phyloP scores from a whole-genome alignment of 352 stramenopile species.

The Phytopythium mirpurense region DNA sequence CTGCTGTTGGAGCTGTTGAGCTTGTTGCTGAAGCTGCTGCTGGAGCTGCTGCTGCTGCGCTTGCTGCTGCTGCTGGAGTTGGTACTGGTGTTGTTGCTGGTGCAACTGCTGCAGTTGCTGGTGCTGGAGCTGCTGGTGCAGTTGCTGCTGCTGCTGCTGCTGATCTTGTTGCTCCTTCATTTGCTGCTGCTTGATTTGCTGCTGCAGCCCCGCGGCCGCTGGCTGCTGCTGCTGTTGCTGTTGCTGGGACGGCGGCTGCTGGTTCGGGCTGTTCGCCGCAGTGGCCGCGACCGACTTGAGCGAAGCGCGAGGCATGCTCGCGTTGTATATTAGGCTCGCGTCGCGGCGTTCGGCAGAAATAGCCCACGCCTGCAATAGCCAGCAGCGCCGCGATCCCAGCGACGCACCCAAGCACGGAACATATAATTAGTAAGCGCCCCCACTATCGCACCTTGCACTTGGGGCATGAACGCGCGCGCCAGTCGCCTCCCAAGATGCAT shows the following conservation, averaged over 20 bases:
- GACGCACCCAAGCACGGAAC: neutral
- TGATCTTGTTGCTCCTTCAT: conserved; percentile 18
- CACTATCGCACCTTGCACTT: neutral
- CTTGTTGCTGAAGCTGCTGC: conserved; percentile 29
- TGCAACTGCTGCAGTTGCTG: neutral
- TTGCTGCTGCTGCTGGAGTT: conserved; percentile 17
- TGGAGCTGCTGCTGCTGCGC: conserved; percentile 24
- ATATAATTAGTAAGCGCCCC: neutral
- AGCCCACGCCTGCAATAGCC: neutral
- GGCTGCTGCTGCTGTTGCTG: conserved; percentile 28
- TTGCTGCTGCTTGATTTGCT: neutral
- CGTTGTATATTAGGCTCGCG: neutral
- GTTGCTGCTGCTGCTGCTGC: conserved; percentile 21
- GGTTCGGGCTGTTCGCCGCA: conserved; percentile 14
- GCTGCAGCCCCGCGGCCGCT: neutral
- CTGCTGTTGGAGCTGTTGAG: conserved; percentile 24
- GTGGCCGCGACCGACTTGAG: conserved; percentile 5
- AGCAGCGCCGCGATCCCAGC: neutral
- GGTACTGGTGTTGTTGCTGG: conserved; percentile 22
- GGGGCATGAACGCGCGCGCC: neutral
- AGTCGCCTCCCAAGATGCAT: neutral
- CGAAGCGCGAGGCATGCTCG: neutral
- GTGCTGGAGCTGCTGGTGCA: conserved; percentile 8
- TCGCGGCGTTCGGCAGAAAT: neutral
- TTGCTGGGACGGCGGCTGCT: conserved; percentile 12